Base-by-base conservation (phyloP, 306 rosid genomes). In the Sindora glabra region DNA sequence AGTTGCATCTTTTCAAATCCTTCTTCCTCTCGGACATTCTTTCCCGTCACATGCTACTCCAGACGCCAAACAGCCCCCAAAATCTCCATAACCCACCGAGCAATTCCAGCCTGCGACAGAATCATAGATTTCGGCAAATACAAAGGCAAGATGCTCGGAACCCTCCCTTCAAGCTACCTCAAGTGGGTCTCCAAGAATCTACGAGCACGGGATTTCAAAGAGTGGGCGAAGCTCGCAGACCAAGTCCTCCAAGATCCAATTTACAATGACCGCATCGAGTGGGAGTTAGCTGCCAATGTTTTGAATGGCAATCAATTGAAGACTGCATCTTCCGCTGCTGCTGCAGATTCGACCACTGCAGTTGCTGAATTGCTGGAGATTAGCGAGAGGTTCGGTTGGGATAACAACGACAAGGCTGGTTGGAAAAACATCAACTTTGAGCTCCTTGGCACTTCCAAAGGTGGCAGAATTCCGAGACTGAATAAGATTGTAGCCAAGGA, bases 131-230 rank as follows among this genome's bases (percentile, higher is more conserved):
- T 87, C 47, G 83, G 89, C 10, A 82, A 75, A 55, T 59, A 82
- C 79, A 79, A 87, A 55, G 96, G 92, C 16, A 84, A 71, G 27
- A 82, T 81, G 87, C 49, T 87, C 0, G 96, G 92, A 24, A 40
- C 72, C 32, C 73, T 87, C n/a, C 92, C 92, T 12, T 77, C 89
- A 1, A 24, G 17, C 39, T 87, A 87, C 68, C 95, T 87, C 32
- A 77, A 53, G 55, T 87, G 87, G 95, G 73, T 87, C 27, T 79
- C 85, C 26, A 67, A 65, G 18, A 87, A 74, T 15, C 74, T 84
- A 17, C 53, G 81, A 10, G 74, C 89, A 13, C 74, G 78, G 0
- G 73, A 84, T 12, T 72, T 62, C 14, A 73, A 77, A 27, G 70
- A 68, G 19, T 84, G 89, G 87, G 89, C 82, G 10, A 73, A 56